Percentiles rank a stretch among this genome's conserved stretches.
These are phyloP conservation scores for Ramalina intermedia DNA, from an alignment of 495 filamentous ascomycete genomes.

Conservation along the genomic window DNA sequence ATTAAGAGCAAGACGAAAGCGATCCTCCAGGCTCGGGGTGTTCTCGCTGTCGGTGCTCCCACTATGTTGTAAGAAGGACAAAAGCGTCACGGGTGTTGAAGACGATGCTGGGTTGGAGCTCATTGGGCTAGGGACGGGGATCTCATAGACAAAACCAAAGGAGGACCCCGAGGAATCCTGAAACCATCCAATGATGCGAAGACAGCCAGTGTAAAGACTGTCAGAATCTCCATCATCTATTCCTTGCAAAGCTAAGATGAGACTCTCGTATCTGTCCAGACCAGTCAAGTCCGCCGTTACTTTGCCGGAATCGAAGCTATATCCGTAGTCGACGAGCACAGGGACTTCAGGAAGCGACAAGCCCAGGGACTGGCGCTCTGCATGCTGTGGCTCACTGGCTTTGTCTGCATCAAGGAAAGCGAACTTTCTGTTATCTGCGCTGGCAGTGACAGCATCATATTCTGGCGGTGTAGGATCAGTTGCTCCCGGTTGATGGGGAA, in stretches of 20 bases:
- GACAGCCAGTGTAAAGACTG: constrained; percentile 41
- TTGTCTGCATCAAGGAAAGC: constrained; percentile 5
- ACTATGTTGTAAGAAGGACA: constrained; percentile 33
- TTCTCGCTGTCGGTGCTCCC: constrained; percentile 28
- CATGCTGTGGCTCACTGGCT: neutral
- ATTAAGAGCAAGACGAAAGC: constrained; percentile 71
- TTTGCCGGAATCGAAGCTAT: constrained; percentile 48
- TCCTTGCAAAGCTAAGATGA: constrained; percentile 37
- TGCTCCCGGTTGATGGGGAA: constrained; percentile 1
- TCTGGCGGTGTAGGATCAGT: constrained; percentile 12
- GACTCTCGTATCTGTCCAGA: constrained; percentile 46
- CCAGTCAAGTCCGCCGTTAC: constrained; percentile 48
- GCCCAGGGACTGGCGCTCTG: neutral
- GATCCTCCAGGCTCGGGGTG: constrained; percentile 53
- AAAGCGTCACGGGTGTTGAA: constrained; percentile 29
- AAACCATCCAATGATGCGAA: constrained; percentile 72
- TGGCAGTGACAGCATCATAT: constrained; percentile 12
- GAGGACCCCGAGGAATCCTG: constrained; percentile 35
- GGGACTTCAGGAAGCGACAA: constrained; percentile 22
- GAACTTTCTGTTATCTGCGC: constrained; percentile 12
- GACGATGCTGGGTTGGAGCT: constrained; percentile 19
- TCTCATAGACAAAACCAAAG: constrained; percentile 64
- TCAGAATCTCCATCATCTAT: constrained; percentile 29
- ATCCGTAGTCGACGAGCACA: constrained; percentile 50
- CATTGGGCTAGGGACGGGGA: constrained; percentile 42